Percentiles rank a stretch among this genome's conserved stretches.
phyloP scores from a whole-genome alignment of 768 basidiomycete species.

The Suillus americanus region DNA sequence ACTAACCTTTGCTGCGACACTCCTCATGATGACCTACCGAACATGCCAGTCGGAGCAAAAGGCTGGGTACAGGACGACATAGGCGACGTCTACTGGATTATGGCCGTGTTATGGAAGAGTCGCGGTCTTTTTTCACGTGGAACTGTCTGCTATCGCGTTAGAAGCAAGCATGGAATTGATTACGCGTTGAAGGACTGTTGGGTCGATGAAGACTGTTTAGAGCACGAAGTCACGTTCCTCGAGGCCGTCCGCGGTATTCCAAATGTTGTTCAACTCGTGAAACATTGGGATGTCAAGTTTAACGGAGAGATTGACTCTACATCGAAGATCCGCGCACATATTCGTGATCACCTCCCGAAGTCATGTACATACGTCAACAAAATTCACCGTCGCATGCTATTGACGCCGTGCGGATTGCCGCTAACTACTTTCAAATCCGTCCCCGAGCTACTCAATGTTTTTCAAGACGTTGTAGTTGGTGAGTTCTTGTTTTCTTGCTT shows the following conservation, averaged over 20 bases:
- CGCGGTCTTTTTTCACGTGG: background rate
- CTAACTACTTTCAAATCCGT: background rate
- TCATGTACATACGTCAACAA: background rate
- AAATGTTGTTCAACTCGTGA: background rate
- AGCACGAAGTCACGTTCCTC: background rate
- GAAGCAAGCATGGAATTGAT: background rate
- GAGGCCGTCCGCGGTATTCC: background rate
- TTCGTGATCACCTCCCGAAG: background rate
- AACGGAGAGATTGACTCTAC: background rate
- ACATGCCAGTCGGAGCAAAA: background rate
- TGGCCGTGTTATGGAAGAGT: background rate
- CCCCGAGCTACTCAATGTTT: background rate
- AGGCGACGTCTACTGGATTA: background rate
- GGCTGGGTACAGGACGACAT: background rate
- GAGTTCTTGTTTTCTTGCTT: constrained; percentile 15
- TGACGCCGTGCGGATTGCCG: background rate
- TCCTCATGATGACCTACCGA: no score
- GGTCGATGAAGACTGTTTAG: background rate
- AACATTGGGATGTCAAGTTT: background rate
- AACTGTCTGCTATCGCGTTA: background rate
- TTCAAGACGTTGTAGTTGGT: background rate
- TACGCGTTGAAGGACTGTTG: background rate
- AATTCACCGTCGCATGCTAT: background rate
- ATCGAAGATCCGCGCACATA: background rate
- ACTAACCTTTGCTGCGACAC: no score